Evolutionary conservation across 2,329 filamentous ascomycete species (phyloP), one percentile per base, ranked within the genome.

Genomic region (Paramyrothecium roridum): DNA sequence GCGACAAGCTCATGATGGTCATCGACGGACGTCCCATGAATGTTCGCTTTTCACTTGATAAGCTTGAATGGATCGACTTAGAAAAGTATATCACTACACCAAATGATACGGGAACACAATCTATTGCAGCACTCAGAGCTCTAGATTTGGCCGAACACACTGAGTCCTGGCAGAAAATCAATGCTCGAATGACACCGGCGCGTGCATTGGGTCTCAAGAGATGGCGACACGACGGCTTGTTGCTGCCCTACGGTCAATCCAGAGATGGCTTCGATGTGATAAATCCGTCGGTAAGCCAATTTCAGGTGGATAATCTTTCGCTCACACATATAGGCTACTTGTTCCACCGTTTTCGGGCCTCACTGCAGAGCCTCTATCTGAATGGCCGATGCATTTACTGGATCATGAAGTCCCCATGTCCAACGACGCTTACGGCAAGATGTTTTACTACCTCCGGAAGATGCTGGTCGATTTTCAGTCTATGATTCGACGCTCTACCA

Each of bases 381-480:
- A 69, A 46, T 69, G 67, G 66, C 61, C 66, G 2, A 65, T 67
- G 56, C 60, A 62, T 37, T 23, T 67, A 2, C 54, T 66, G 11
- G 63, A 66, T 12, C 55, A 59, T 22, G 3, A 30, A 13, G 55
- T 57, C 26, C 54, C 56, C 19, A 59, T 64, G 1, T 22, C 46
- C 12, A 63, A 65, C 11, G 67, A 68, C 48, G 57, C 63, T 4
- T 68, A 68, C 51, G 66, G 67, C 22, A 67, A 66, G 52, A 60
- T 67, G 60, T 66, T 63, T 13, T 64, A 60, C 53, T 68, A 63
- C n/a, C 48, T 69, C 4, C 59, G 63, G 17, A 47, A 60, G 21
- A 16, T 62, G 34, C 56, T 62, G 16, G 26, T 62, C 7, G 23
- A 20, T 3, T 68, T 68, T n/a, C 64, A 65, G 47, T 13, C 50